Evolutionary conservation across 2,329 filamentous ascomycete species (phyloP).

Genomic region (Fusarium zealandicum): DNA sequence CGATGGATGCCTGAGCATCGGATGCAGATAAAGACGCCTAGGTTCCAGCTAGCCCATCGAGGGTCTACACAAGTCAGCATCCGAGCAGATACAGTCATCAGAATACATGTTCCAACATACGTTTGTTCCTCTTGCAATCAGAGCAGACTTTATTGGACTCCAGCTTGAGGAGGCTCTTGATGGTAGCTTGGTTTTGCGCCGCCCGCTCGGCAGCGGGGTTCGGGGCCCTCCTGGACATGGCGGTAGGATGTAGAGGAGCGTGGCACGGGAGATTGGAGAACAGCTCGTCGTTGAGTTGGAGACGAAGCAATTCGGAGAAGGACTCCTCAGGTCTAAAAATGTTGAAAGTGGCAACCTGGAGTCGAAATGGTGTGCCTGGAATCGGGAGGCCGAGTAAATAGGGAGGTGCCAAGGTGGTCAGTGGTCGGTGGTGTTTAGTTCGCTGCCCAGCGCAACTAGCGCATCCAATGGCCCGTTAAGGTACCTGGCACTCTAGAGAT

Average conservation of each 20-base stretch:
- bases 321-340: conserved; percentile 14
- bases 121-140: conserved; percentile 99
- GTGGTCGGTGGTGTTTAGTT: conserved; percentile 29
- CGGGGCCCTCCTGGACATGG: conserved; percentile 80
- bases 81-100: neutral
- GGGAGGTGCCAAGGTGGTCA: conserved; percentile 43
- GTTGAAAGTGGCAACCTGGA: conserved; percentile 40
- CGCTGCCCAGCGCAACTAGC: conserved; percentile 28
- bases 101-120: conserved; percentile 57
- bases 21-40: conserved; percentile 97
- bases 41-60: conserved; percentile 98
- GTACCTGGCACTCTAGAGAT: conserved; percentile 28
- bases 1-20: conserved; percentile 98
- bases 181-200: conserved; percentile 90
- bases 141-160: conserved; percentile 96
- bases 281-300: conserved; percentile 1
- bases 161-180: conserved; percentile 94
- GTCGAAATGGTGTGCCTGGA: conserved; percentile 28
- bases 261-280: neutral
- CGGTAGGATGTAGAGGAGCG: conserved; percentile 13
- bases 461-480: conserved; percentile 1
- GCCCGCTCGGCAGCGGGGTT: conserved; percentile 86
- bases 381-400: conserved; percentile 25
- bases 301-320: neutral
- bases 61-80: conserved; percentile 68